A percentile compares a stretch with the other conserved stretches of the same genome.
Evolutionary conservation across 306 rosid species (phyloP).

Genomic region (Parietaria judaica): DNA sequence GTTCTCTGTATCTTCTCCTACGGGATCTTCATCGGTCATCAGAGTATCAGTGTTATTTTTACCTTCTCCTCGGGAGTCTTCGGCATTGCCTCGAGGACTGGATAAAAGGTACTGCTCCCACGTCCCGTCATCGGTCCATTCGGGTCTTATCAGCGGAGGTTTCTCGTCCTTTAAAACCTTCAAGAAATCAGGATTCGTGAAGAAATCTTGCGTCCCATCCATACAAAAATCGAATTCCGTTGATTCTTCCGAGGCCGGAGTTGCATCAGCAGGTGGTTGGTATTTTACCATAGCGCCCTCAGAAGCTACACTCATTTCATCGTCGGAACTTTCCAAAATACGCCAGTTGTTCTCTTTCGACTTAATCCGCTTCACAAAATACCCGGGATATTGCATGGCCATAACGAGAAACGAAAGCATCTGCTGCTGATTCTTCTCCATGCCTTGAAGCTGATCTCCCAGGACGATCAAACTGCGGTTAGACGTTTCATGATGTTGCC

Average conservation of each 20-base stretch:
- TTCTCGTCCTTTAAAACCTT: constrained; percentile 75
- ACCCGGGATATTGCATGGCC: constrained; percentile 88
- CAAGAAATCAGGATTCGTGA: constrained; percentile 65
- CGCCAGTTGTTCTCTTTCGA: constrained; percentile 83
- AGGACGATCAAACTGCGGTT: constrained; percentile 50
- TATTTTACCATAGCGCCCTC: constrained; percentile 61
- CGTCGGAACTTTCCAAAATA: constrained; percentile 34
- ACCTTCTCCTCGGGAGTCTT: constrained; percentile 32
- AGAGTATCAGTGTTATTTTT: constrained; percentile 23
- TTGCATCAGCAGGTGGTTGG: constrained; percentile 44
- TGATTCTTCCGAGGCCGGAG: constrained; percentile 25
- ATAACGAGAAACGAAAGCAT: constrained; percentile 87
- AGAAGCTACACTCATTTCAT: constrained; percentile 33
- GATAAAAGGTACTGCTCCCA: constrained; percentile 71
- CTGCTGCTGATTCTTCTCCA: constrained; percentile 94
- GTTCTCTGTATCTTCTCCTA: too few species aligned
- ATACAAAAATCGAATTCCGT: constrained; percentile 33
- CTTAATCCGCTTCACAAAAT: constrained; percentile 66
- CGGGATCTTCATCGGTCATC: too few species aligned
- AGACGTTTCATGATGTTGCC: constrained; percentile 75
- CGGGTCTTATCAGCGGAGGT: constrained; percentile 49
- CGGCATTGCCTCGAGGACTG: constrained; percentile 33
- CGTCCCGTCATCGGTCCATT: constrained; percentile 47
- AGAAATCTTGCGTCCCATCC: constrained; percentile 49
- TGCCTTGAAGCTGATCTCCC: constrained; percentile 64